These are phyloP conservation scores for Tricholoma sp. DNA, from an alignment of 768 basidiomycete genomes.

Conservation along the genomic window DNA sequence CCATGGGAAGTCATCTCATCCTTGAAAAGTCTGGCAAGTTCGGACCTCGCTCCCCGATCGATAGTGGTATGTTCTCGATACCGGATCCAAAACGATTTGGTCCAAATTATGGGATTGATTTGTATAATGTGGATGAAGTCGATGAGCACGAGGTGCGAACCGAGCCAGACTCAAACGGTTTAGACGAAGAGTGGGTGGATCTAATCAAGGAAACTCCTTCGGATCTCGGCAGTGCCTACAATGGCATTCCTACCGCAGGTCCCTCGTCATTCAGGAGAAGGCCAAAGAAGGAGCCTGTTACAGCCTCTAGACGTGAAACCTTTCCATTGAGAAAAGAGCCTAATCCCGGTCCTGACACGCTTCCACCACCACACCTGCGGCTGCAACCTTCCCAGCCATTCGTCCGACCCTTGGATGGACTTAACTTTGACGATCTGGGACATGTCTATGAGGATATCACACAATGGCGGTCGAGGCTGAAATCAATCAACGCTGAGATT, in stretches of 20 bases:
- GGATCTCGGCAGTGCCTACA: slow-evolving; percentile 31
- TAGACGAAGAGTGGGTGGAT: slow-evolving; percentile 57
- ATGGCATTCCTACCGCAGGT: slow-evolving; percentile 31
- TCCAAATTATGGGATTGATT: slow-evolving; percentile 42
- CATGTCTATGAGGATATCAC: slow-evolving; percentile 66
- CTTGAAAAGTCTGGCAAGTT: slow-evolving; percentile 48
- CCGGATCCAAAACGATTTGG: slow-evolving; percentile 52
- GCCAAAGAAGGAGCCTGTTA: slow-evolving; percentile 29
- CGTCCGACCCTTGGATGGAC: slow-evolving; percentile 68
- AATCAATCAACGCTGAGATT: slow-evolving; percentile 70
- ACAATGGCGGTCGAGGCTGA: slow-evolving; percentile 62
- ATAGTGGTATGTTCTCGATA: slow-evolving; percentile 36
- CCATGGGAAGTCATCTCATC: slow-evolving; percentile 53
- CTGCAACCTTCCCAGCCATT: slow-evolving; percentile 66
- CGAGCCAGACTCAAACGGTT: slow-evolving; percentile 20
- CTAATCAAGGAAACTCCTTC: slow-evolving; percentile 42
- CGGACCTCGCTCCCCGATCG: slow-evolving; percentile 28
- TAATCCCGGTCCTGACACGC: slow-evolving; percentile 27
- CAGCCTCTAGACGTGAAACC: slow-evolving; percentile 47
- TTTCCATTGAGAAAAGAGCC: slow-evolving; percentile 50
- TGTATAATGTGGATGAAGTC: slow-evolving; percentile 27
- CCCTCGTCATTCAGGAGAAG: slow-evolving; percentile 33
- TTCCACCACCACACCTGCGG: slow-evolving; percentile 62
- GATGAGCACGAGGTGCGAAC: slow-evolving; percentile 32
- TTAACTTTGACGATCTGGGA: slow-evolving; percentile 62